Conservation (phyloP, 176 grass and related monocot species). For the Rhynchospora breviuscula region DNA sequence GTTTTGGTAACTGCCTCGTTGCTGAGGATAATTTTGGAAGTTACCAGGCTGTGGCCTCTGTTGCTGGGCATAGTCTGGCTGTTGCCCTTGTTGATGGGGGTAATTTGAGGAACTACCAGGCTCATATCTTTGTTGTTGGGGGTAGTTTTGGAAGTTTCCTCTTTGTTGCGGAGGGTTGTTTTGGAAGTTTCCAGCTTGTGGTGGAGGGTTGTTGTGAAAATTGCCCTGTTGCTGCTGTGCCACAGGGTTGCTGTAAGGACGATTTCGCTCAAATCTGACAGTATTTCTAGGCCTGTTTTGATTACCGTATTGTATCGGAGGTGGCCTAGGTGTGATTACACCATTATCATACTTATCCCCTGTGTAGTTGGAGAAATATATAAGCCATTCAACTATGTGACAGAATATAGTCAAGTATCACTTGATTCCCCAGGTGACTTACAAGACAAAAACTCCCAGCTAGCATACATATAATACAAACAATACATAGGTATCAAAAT, state of each 20-base stretch:
- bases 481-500: not conserved
- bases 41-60: slow-evolving; percentile 39
- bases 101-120: slow-evolving; percentile 30
- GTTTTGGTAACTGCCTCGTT: slow-evolving; percentile 36
- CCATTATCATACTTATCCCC: slow-evolving; percentile 95
- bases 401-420: not conserved
- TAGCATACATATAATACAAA: not conserved
- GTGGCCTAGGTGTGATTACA: slow-evolving; percentile 67
- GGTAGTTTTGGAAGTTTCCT: slow-evolving; percentile 36
- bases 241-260: slow-evolving; percentile 13
- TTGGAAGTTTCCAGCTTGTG: slow-evolving; percentile 45
- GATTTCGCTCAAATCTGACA: slow-evolving; percentile 12
- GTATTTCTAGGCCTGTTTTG: slow-evolving; percentile 40
- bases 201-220: slow-evolving; percentile 22
- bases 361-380: slow-evolving; percentile 33
- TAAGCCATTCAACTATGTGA: not conserved
- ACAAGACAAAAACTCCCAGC: not conserved
- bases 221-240: slow-evolving; percentile 8
- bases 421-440: not conserved
- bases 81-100: slow-evolving; percentile 35
- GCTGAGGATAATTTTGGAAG: slow-evolving; percentile 40
- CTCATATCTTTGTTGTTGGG: slow-evolving; percentile 31
- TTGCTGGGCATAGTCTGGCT: slow-evolving; percentile 32
- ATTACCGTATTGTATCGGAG: slow-evolving; percentile 66
- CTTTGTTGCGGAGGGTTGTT: slow-evolving; percentile 35